Evolutionary conservation across 179 eudicot species (phyloP).

Genomic region (Pouteria campechiana): DNA sequence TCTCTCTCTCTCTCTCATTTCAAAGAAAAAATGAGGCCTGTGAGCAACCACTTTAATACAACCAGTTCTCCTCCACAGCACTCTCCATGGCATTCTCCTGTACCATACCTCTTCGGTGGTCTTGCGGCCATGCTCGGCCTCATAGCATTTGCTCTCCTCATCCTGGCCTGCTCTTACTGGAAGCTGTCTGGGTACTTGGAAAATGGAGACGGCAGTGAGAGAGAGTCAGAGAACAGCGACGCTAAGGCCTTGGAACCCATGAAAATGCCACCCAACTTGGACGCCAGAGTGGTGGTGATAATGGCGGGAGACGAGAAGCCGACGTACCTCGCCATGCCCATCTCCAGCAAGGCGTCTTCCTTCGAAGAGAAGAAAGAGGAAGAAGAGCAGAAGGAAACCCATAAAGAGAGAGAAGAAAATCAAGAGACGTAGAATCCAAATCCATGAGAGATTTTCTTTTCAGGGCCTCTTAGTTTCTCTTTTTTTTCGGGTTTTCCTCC

Average conservation of each 20-base stretch:
- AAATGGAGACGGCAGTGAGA: constrained; percentile 4
- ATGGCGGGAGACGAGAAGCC: constrained; percentile 61
- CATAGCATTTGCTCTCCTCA: constrained; percentile 59
- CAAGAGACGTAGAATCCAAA: too few relatives aligned
- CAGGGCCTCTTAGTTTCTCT: too few relatives aligned
- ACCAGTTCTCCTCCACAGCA: too few relatives aligned
- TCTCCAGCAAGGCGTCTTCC: constrained; percentile 22
- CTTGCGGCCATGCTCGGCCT: constrained; percentile 77
- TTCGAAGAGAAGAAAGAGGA: constrained; percentile 16
- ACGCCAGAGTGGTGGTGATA: constrained; percentile 35
- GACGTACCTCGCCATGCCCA: constrained; percentile 50
- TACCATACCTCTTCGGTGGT: constrained; percentile 75
- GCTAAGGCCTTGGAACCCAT: neutral
- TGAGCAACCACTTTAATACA: too few relatives aligned
- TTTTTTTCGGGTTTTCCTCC: too few relatives aligned
- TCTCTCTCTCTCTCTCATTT: too few relatives aligned
- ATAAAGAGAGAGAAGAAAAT: constrained; percentile 7
- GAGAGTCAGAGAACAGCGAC: constrained; percentile 17
- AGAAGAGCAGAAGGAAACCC: constrained; percentile 1
- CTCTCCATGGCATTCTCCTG: constrained; percentile 71
- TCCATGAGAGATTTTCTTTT: too few relatives aligned
- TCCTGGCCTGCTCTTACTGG: constrained; percentile 73
- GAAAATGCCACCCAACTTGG: constrained; percentile 8
- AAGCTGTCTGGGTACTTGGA: constrained; percentile 25
- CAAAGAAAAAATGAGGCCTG: too few relatives aligned